Base-by-base conservation (phyloP, 257 asterid genomes). In the Dorcoceras hygrometricum region DNA sequence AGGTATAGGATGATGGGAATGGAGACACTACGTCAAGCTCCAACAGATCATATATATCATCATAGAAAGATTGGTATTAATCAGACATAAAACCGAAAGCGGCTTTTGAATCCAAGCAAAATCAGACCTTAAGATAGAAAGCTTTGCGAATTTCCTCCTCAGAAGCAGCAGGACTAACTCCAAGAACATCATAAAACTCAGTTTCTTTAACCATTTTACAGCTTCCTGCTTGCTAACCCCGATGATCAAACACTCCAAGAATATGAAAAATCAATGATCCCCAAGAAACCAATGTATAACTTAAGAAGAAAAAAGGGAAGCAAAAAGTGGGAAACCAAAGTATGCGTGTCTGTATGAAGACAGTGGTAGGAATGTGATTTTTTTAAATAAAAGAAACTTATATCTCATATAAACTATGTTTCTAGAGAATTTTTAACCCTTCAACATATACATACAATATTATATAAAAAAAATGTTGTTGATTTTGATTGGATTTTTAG, bases 101-200 rank as follows among this genome's bases (percentile, higher is more conserved):
- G 57, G 5, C 12, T 22, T 20, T n/a, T 6, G 32, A 27, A 23
- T 9, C 18, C 56, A 36, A 28, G 56, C 9, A 4, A 67, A 57
- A 53, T 18, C 71, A 8, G 26, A 91, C 98, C 98, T 89, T 92
- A n/a, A 86, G 83, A 74, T 89, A 92, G 69, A 87, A 92, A 19
- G 95, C 97, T 79, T 86, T 89, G 72, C 89, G 87, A 71, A 92
- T 86, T 54, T 92, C 93, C 59, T 81, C 93, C 73, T 84, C 97
- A 0, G 97, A 78, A 16, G 97, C 96, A n/a, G 78, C 74, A 22
- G 97, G 83, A 39, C 59, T 64, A 53, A 92, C 83, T 12, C 89
- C 95, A 70, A 89, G 85, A 73, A 87, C 59, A 62, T 92, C 98
- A 71, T 92, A 89, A 51, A 76, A 92, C 63, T 92, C 97, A 3